These are phyloP conservation scores for Saturnispora gosingensis DNA, from an alignment of 805 yeast species.

Conservation along the genomic window DNA sequence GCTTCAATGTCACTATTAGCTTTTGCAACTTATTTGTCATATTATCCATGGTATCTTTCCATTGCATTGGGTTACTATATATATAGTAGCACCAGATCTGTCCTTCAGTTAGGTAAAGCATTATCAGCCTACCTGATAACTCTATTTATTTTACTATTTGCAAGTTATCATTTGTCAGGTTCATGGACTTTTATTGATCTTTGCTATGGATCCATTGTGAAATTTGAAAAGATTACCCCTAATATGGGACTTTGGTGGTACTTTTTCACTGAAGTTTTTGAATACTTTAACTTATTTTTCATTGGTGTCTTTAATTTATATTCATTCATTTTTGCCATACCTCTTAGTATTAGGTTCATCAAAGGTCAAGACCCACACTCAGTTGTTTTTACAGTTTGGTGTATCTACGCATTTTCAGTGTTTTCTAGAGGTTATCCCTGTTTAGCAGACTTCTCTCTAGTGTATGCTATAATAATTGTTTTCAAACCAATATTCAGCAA, in stretches of 20 bases:
- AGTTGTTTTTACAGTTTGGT: conserved; percentile 30
- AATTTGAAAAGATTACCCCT: conserved; percentile 68
- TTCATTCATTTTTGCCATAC: conserved; percentile 55
- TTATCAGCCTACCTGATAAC: conserved; percentile 22
- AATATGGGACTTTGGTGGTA: conserved; percentile 99
- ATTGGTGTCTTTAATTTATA: conserved; percentile 75
- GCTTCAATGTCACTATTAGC: conserved; percentile 47
- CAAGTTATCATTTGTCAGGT: conserved; percentile 32
- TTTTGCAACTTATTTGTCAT: conserved; percentile 53
- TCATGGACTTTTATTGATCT: conserved; percentile 40
- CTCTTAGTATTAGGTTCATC: conserved; percentile 60
- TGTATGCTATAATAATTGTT: conserved; percentile 24
- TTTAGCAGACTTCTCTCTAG: conserved; percentile 57
- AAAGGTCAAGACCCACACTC: conserved; percentile 7
- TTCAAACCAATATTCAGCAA: conserved; percentile 22
- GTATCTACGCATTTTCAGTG: conserved; percentile 35
- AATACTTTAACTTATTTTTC: conserved; percentile 76
- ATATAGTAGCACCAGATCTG: conserved; percentile 5
- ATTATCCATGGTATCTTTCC: conserved; percentile 50
- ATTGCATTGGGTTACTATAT: conserved; percentile 43
- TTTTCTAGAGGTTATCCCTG: conserved; percentile 83
- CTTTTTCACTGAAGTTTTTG: conserved; percentile 91
- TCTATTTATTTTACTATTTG: conserved; percentile 23
- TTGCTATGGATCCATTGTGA: conserved; percentile 49
- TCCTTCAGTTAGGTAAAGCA: conserved; percentile 17